Evolutionary conservation across 768 basidiomycete genomes (phyloP).

Genomic region (Naganishia kalamii): DNA sequence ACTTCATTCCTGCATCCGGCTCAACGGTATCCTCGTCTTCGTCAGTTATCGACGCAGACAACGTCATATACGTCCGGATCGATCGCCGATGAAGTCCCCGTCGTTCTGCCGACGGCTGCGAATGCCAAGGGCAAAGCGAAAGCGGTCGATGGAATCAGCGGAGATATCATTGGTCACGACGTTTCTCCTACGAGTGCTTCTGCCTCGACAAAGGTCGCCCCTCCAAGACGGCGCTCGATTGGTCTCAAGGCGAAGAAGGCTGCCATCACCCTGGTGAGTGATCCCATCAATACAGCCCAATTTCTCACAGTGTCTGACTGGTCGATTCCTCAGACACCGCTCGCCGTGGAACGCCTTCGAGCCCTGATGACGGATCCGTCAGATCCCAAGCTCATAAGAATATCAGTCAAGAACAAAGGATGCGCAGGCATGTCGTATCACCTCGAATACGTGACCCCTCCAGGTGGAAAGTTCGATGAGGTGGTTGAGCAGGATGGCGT

Average conservation of each 20-base stretch:
- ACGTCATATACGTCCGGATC: neutral
- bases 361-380: constrained; percentile 68
- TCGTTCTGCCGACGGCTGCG: neutral
- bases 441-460: constrained; percentile 72
- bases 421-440: constrained; percentile 88
- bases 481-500: constrained; percentile 94
- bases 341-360: constrained; percentile 65
- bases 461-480: constrained; percentile 86
- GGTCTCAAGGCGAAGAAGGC: constrained; percentile 43
- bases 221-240: constrained; percentile 20
- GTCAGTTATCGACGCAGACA: constrained; percentile 5
- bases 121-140: constrained; percentile 29
- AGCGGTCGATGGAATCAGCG: constrained; percentile 1
- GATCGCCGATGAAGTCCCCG: constrained; percentile 7
- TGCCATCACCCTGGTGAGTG: constrained; percentile 47
- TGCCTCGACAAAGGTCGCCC: constrained; percentile 8
- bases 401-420: constrained; percentile 94
- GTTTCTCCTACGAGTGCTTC: neutral
- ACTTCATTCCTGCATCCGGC: neutral
- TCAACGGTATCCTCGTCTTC: constrained; percentile 5
- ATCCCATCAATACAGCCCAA: neutral
- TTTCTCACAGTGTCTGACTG: neutral
- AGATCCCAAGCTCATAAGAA: constrained; percentile 77
- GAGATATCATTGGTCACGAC: constrained; percentile 10
- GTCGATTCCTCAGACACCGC: constrained; percentile 58